Percentiles rank a stretch among this genome's conserved stretches.
These are phyloP conservation scores for Phytopythium montanum DNA, from an alignment of 352 stramenopile genomes.

Conservation along the genomic window DNA sequence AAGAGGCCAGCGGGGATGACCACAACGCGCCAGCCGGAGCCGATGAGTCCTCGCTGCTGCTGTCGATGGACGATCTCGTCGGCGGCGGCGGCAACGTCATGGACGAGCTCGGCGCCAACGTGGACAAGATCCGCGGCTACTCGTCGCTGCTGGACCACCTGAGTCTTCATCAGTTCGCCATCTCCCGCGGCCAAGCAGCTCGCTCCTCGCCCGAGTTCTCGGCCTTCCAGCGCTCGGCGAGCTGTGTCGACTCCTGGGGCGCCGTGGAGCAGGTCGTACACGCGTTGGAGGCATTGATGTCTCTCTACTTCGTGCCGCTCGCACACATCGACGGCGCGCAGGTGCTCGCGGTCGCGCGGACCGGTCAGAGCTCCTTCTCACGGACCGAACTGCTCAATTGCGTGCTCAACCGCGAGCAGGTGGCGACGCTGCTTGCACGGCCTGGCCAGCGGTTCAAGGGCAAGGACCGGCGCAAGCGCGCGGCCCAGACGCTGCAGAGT, in stretches of 20 bases:
- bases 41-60: slow-evolving; percentile 12
- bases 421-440: slow-evolving; percentile 53
- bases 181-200: slow-evolving; percentile 80
- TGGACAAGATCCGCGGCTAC: slow-evolving; percentile 80
- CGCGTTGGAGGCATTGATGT: slow-evolving; percentile 71
- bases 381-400: slow-evolving; percentile 69
- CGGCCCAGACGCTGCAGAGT: slow-evolving; percentile 68
- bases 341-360: slow-evolving; percentile 64
- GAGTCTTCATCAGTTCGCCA: slow-evolving; percentile 88
- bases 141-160: slow-evolving; percentile 77
- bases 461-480: slow-evolving; percentile 56
- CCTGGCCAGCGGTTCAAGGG: slow-evolving; percentile 80
- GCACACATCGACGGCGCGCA: slow-evolving; percentile 85
- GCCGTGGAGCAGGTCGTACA: slow-evolving; percentile 67
- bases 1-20: slow-evolving; percentile 13
- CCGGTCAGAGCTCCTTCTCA: slow-evolving; percentile 46
- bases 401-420: slow-evolving; percentile 87
- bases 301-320: slow-evolving; percentile 81
- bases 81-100: slow-evolving; percentile 34
- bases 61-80: slow-evolving; percentile 20
- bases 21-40: slow-evolving; percentile 14
- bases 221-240: slow-evolving; percentile 70
- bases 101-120: slow-evolving; percentile 65
- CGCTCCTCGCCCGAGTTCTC: slow-evolving; percentile 86
- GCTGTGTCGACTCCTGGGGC: slow-evolving; percentile 70